Percentiles rank a stretch among this genome's conserved stretches.
These are phyloP conservation scores for Entomortierella beljakovae DNA, from an alignment of 192 early-diverging fungal genomes.

Conservation along the genomic window DNA sequence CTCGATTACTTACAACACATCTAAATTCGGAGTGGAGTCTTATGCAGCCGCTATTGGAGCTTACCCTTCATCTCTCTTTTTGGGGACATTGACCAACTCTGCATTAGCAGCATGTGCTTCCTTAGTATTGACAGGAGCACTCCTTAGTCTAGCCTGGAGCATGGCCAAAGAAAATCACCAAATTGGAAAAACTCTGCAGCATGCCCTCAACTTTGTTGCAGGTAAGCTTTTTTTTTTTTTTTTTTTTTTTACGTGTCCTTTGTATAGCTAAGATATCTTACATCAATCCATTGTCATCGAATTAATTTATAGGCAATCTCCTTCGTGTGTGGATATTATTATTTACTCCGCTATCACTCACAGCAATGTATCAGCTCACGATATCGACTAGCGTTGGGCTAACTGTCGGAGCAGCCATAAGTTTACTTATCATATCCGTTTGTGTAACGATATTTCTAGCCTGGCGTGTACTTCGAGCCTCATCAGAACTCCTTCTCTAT, in stretches of 20 bases:
- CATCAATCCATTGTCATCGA: background rate
- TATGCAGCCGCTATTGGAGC: conserved; percentile 48
- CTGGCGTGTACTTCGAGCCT: conserved; percentile 52
- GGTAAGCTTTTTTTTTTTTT: conserved; percentile 8
- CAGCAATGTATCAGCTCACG: conserved; percentile 62
- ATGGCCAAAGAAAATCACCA: conserved; percentile 52
- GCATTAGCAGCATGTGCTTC: conserved; percentile 11
- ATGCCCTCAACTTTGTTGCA: conserved; percentile 45
- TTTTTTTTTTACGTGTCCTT: background rate
- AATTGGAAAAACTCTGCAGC: conserved; percentile 39
- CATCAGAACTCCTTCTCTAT: conserved; percentile 51
- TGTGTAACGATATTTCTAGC: conserved; percentile 51
- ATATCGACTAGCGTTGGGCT: conserved; percentile 32
- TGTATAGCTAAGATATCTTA: background rate
- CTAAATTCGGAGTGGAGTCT: conserved; percentile 42
- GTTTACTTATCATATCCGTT: conserved; percentile 52
- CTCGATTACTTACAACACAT: conserved; percentile 24
- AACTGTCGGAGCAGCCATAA: conserved; percentile 36
- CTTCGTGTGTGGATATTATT: conserved; percentile 51
- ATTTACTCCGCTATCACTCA: conserved; percentile 56
- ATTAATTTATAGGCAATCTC: conserved; percentile 53
- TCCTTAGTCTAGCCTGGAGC: conserved; percentile 32
- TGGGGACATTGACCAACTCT: conserved; percentile 32
- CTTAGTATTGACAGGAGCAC: conserved; percentile 12
- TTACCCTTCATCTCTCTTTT: conserved; percentile 23